A percentile compares a stretch with the other conserved stretches of the same genome.
These are phyloP conservation scores for Hortaea werneckii DNA, from an alignment of 2,329 filamentous ascomycete genomes.

Conservation along the genomic window DNA sequence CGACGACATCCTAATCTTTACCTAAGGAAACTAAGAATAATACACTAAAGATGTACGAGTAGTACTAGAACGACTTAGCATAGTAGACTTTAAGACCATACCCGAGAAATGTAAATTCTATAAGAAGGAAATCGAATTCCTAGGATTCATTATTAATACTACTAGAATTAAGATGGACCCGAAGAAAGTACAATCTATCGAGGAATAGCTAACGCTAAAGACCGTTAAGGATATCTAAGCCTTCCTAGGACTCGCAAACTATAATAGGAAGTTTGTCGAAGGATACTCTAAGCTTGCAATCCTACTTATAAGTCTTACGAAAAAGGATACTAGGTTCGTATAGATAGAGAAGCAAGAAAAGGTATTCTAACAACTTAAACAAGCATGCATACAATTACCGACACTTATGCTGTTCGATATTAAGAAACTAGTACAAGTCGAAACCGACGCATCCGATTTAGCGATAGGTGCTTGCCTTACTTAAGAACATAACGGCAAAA, in stretches of 20 bases:
- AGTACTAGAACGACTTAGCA: constrained; percentile 16
- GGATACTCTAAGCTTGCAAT: constrained; percentile 6
- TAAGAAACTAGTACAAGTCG: constrained; percentile 2
- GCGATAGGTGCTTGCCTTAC: constrained; percentile 2
- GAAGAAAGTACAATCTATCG: constrained; percentile 17
- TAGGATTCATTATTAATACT: constrained; percentile 21
- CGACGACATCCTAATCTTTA: constrained; percentile 22
- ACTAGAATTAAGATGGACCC: constrained; percentile 19
- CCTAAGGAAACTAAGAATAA: constrained; percentile 13
- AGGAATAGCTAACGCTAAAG: constrained; percentile 14
- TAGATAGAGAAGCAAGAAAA: constrained; percentile 2
- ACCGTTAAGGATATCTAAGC: constrained; percentile 13
- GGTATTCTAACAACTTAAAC: constrained; percentile 5
- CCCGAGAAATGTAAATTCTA: constrained; percentile 24
- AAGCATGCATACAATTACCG: constrained; percentile 1
- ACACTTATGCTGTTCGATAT: constrained; percentile 6
- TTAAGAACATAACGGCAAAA: constrained; percentile 1
- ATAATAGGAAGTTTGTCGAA: constrained; percentile 8
- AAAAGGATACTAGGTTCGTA: constrained; percentile 5
- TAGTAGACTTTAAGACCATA: constrained; percentile 8
- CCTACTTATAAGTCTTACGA: constrained; percentile 6
- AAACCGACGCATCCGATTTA: constrained; percentile 1
- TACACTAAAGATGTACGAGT: constrained; percentile 16
- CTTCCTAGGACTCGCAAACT: constrained; percentile 12
- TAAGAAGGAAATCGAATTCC: constrained; percentile 19